Base-by-base conservation (phyloP, 1,284 basidiomycete genomes). In the Ceratobasidium papillatum region DNA sequence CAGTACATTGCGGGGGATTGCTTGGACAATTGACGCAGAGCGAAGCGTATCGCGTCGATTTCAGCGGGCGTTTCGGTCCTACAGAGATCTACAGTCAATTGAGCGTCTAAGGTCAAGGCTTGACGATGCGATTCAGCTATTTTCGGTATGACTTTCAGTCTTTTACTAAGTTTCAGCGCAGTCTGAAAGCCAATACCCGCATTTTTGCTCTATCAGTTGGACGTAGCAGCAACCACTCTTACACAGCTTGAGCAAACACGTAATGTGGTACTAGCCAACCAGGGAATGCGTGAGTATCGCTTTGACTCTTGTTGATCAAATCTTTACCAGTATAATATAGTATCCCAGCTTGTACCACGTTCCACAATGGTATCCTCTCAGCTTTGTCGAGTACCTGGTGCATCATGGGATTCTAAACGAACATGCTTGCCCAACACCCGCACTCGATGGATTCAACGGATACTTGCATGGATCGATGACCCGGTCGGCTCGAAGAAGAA, bases 341-440 rank as follows among this genome's bases (percentile, higher is more conserved):
- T 56, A 56, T 27, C 52, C 8, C 4, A 47, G 19, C 8, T n/a
- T 47, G 4, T 17, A 17, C 45, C 8, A 47, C 11, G 8, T n/a
- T 47, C 45, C 19, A 12, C 11, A 3, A 11, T 47, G 9, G 19
- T 47, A 3, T 7, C 45, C 32, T 7, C 58, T 7, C 34, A 61
- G 17, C 36, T 61, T 22, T 32, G 34, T 19, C 36, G 36, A 9
- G 58, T 38, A 4, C 5, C 4, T 5, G 58, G 34, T 14, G 58
- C 58, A 19, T 61, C 58, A 38, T 61, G 58, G 58, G 34, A 61
- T 22, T 32, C 58, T 3, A 11, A 61, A 11, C 58, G 58, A 32
- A 32, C n/a, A 17, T 61, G 58, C 34, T 22, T 38, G 2, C 58
- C 58, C 2, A 38, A 38, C n/a, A 61, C 58, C 2, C 30, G 58